phyloP scores from a whole-genome alignment of 768 basidiomycete genomes.

The Amanita muscaria region DNA sequence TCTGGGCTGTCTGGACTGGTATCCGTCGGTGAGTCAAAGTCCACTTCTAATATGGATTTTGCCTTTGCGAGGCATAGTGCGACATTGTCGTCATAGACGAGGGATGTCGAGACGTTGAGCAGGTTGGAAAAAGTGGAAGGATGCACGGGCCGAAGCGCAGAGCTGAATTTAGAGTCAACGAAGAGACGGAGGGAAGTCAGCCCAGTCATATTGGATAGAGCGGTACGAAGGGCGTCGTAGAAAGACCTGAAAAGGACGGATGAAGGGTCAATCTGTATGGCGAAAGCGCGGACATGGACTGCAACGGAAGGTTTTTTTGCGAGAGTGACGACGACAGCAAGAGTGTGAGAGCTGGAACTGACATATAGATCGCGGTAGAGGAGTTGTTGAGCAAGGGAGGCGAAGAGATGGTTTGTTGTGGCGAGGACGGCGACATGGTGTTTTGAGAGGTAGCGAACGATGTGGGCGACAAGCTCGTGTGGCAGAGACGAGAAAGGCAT shows the following conservation, averaged over 20 bases:
- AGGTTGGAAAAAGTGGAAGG: conserved; percentile 36
- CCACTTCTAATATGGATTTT: conserved; percentile 46
- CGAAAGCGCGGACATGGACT: conserved; percentile 50
- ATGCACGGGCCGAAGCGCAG: conserved; percentile 35
- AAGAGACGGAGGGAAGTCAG: conserved; percentile 49
- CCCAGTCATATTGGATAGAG: conserved; percentile 52
- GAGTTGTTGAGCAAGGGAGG: conserved; percentile 43
- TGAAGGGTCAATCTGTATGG: conserved; percentile 40
- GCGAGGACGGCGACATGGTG: conserved; percentile 44
- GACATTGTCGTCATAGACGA: conserved; percentile 52
- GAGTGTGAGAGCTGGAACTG: conserved; percentile 35
- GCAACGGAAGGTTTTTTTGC: conserved; percentile 50
- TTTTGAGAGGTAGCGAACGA: conserved; percentile 25
- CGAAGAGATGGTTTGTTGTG: conserved; percentile 30
- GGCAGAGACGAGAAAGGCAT: conserved; percentile 47
- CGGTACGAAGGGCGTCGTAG: conserved; percentile 39
- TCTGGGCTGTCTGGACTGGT: conserved; percentile 20
- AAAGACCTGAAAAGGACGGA: conserved; percentile 35
- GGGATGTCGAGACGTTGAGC: conserved; percentile 48
- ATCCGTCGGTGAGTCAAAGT: conserved; percentile 35
- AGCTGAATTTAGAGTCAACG: conserved; percentile 44
- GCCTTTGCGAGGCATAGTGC: conserved; percentile 49
- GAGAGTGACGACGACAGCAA: conserved; percentile 45
- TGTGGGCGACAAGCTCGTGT: conserved; percentile 50
- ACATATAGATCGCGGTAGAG: conserved; percentile 55